Percentiles rank a stretch among this genome's conserved stretches.
Conservation (phyloP, 495 filamentous ascomycete species). For the Hypoxylon crocopeplum region DNA sequence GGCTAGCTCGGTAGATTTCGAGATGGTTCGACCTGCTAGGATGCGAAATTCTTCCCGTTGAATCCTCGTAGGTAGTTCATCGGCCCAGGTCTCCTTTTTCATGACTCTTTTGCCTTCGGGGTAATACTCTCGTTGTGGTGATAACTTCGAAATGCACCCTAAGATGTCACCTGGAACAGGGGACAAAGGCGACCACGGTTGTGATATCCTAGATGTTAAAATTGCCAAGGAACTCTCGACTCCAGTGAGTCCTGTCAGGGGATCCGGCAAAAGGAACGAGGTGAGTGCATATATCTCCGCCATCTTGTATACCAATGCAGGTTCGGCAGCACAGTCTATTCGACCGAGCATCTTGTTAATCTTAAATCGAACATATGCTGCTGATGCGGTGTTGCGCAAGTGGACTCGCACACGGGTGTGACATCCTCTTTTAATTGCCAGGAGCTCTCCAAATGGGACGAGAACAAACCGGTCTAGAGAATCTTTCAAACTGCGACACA, state of each 20-base stretch:
- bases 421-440: constrained; percentile 11
- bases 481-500: constrained; percentile 47
- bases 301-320: constrained; percentile 55
- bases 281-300: constrained; percentile 65
- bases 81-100: constrained; percentile 57
- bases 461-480: constrained; percentile 42
- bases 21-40: constrained; percentile 50
- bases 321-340: constrained; percentile 53
- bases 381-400: background rate
- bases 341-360: constrained; percentile 57
- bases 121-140: constrained; percentile 62
- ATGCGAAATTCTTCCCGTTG: constrained; percentile 58
- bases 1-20: constrained; percentile 44
- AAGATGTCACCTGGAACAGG: background rate
- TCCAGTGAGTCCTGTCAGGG: constrained; percentile 63
- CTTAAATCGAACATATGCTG: constrained; percentile 48
- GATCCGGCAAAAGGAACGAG: constrained; percentile 62
- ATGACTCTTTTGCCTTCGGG: constrained; percentile 56
- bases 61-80: constrained; percentile 49
- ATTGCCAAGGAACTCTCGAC: constrained; percentile 62
- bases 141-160: constrained; percentile 52
- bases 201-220: constrained; percentile 57
- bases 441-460: constrained; percentile 40
- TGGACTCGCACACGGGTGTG: constrained; percentile 39
- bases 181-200: constrained; percentile 47